Evolutionary conservation across 1,139 yeast genomes (phyloP).

Genomic region (Candida sp.): DNA sequence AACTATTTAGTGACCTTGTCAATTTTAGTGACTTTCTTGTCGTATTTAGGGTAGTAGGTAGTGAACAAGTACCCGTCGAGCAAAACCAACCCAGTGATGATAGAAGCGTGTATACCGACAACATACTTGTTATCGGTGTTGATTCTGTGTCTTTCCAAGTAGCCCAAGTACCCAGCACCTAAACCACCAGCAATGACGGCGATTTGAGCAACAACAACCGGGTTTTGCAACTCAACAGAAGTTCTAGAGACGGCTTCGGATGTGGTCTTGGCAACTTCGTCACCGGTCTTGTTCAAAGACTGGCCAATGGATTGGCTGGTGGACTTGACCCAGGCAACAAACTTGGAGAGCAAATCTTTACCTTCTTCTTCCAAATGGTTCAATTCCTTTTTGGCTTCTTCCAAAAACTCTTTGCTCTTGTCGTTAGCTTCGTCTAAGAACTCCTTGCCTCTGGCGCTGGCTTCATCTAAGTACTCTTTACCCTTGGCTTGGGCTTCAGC

Average conservation of each 20-base stretch:
- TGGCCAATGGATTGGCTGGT: slow-evolving; percentile 10
- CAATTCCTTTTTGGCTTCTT: slow-evolving; percentile 24
- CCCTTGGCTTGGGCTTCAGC: slow-evolving; percentile 8
- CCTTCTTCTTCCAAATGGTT: slow-evolving; percentile 31
- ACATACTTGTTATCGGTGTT: slow-evolving; percentile 50
- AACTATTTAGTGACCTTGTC: background rate
- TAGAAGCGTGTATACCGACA: slow-evolving; percentile 55
- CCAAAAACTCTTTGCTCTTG: slow-evolving; percentile 14
- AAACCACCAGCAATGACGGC: slow-evolving; percentile 54
- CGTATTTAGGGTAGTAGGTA: slow-evolving; percentile 43
- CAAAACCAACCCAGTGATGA: slow-evolving; percentile 57
- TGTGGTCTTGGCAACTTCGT: slow-evolving; percentile 13
- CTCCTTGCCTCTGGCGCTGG: slow-evolving; percentile 16
- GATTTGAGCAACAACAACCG: slow-evolving; percentile 61
- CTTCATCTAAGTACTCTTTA: slow-evolving; percentile 8
- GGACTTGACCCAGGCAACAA: slow-evolving; percentile 12
- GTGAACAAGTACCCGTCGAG: slow-evolving; percentile 58
- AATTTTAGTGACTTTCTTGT: slow-evolving; percentile 13
- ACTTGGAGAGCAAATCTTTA: slow-evolving; percentile 22
- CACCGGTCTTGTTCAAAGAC: slow-evolving; percentile 14
- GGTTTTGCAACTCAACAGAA: slow-evolving; percentile 58
- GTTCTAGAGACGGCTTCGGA: slow-evolving; percentile 15
- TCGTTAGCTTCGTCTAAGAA: slow-evolving; percentile 16
- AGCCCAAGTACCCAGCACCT: slow-evolving; percentile 53
- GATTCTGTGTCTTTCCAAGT: slow-evolving; percentile 57